Evolutionary conservation across 2,329 filamentous ascomycete species (phyloP).

Genomic region (Aspergillus sp.): DNA sequence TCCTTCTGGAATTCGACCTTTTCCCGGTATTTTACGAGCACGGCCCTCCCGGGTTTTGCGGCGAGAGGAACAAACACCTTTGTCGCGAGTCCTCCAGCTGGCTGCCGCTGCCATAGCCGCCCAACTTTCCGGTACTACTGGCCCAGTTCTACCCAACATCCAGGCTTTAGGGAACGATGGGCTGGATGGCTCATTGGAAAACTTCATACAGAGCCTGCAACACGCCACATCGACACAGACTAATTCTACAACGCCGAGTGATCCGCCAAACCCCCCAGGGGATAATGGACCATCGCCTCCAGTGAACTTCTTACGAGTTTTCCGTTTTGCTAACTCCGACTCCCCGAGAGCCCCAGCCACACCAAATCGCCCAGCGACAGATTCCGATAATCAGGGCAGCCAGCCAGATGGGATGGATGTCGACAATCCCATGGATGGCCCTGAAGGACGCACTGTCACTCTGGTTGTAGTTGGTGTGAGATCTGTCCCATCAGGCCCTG

Average conservation of each 20-base stretch:
- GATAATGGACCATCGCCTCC: constrained; percentile 47
- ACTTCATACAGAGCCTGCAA: constrained; percentile 59
- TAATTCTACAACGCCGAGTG: constrained; percentile 31
- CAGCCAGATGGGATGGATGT: constrained; percentile 32
- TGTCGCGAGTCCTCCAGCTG: constrained; percentile 58
- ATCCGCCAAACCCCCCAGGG: constrained; percentile 26
- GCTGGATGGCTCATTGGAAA: constrained; percentile 59
- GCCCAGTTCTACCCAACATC: constrained; percentile 51
- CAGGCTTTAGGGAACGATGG: constrained; percentile 51
- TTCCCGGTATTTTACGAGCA: constrained; percentile 44
- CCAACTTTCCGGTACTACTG: constrained; percentile 58
- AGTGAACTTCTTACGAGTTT: constrained; percentile 65
- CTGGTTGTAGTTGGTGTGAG: constrained; percentile 67
- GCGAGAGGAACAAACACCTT: constrained; percentile 58
- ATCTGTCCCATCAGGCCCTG: constrained; percentile 55
- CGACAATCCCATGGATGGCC: constrained; percentile 36
- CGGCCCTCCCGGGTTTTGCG: constrained; percentile 50
- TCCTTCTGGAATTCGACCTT: constrained; percentile 30
- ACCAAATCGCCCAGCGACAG: constrained; percentile 17
- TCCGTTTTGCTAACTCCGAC: constrained; percentile 58
- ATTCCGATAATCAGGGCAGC: constrained; percentile 18
- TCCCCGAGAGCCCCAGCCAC: constrained; percentile 19
- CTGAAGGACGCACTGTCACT: constrained; percentile 58
- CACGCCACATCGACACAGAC: constrained; percentile 57
- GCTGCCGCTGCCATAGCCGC: constrained; percentile 62